A percentile compares a stretch with the other conserved stretches of the same genome.
phyloP scores from a whole-genome alignment of 495 filamentous ascomycete species.

The Hyaloscypha variabilis region DNA sequence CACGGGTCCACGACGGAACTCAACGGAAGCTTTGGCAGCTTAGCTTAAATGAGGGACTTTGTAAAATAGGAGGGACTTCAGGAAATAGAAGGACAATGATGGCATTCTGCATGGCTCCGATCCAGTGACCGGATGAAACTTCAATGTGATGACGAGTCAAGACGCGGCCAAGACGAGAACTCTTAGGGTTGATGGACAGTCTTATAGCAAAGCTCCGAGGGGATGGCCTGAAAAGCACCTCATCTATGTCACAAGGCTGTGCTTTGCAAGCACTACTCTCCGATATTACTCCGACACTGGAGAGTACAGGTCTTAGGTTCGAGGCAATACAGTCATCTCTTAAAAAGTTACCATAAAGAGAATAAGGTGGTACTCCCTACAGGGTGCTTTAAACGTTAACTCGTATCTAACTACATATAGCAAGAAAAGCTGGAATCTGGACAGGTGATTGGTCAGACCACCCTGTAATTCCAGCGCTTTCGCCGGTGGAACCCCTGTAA shows the following conservation, averaged over 20 bases:
- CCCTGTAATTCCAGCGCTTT: no score
- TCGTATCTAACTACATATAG: no score
- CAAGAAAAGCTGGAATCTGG: no score
- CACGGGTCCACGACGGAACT: constrained; percentile 7
- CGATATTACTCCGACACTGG: neutral
- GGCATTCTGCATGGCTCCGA: neutral
- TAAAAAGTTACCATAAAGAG: no score
- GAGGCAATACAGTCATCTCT: no score
- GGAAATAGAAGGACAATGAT: constrained; percentile 12
- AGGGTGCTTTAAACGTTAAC: no score
- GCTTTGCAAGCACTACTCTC: neutral
- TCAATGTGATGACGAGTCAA: neutral
- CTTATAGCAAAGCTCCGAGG: neutral
- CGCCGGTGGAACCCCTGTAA: no score
- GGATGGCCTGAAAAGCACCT: neutral
- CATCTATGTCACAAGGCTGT: neutral
- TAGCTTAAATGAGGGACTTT: constrained; percentile 13
- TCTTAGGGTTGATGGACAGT: neutral
- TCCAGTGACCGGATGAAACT: neutral
- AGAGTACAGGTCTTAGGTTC: no score
- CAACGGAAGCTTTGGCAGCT: constrained; percentile 1
- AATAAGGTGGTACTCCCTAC: no score
- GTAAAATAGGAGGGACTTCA: constrained; percentile 26
- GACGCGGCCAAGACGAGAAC: neutral
- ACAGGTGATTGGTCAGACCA: no score